Conservation (phyloP, 495 filamentous ascomycete genomes). For the Penicillium cosmopolitanum region DNA sequence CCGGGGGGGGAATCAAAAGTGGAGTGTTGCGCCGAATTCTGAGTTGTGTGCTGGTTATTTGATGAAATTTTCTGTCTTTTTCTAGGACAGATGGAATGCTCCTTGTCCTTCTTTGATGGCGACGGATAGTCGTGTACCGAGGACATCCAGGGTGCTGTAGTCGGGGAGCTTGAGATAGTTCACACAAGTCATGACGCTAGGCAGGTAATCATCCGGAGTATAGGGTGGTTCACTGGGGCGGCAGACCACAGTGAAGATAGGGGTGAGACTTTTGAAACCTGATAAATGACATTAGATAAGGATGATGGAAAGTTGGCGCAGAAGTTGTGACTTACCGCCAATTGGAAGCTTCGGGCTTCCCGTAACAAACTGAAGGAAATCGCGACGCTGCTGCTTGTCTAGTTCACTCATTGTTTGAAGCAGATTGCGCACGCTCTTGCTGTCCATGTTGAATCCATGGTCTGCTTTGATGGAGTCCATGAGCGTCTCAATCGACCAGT, state of each 20-base stretch:
- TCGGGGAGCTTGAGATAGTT: constrained; percentile 99
- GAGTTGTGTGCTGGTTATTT: background rate
- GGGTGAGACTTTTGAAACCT: constrained; percentile 97
- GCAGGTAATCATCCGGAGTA: constrained; percentile 93
- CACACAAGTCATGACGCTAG: constrained; percentile 99
- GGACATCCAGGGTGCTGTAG: constrained; percentile 78
- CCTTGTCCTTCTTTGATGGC: constrained; percentile 98
- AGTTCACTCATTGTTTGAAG: constrained; percentile 96
- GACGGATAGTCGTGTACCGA: constrained; percentile 74
- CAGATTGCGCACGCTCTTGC: constrained; percentile 91
- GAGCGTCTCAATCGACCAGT: constrained; percentile 96
- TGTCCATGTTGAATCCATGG: constrained; percentile 99
- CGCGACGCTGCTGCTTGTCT: constrained; percentile 71
- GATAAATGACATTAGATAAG: constrained; percentile 14
- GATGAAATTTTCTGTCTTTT: background rate
- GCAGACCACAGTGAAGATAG: constrained; percentile 98
- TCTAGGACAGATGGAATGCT: constrained; percentile 92
- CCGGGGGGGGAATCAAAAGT: background rate
- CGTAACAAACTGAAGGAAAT: constrained; percentile 98
- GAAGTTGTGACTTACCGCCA: constrained; percentile 65
- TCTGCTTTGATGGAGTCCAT: constrained; percentile 99
- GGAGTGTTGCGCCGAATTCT: background rate
- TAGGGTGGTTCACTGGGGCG: constrained; percentile 95
- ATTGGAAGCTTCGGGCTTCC: constrained; percentile 98
- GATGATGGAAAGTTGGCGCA: constrained; percentile 18